phyloP scores from a whole-genome alignment of 164 flowering plant genomes.

The Liquidambar formosana region DNA sequence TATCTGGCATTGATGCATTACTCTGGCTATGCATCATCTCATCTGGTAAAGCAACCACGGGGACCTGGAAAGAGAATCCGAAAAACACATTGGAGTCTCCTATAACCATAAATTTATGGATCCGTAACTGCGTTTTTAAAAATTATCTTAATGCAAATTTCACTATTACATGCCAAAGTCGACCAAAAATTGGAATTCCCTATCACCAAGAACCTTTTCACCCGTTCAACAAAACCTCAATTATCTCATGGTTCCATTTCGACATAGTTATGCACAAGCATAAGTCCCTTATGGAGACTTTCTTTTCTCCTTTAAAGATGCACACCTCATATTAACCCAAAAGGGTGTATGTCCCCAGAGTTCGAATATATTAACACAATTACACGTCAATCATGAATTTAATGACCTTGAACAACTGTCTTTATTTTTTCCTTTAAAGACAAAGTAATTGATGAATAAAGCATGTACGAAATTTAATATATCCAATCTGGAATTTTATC shows the following conservation, averaged over 20 bases:
- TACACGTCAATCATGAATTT: too few species aligned
- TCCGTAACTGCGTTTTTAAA: background rate
- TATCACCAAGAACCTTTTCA: too few species aligned
- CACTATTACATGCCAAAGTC: background rate
- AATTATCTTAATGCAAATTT: background rate
- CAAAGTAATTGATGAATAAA: too few species aligned
- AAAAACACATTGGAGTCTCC: background rate
- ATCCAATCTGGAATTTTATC: too few species aligned
- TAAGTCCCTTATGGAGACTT: too few species aligned
- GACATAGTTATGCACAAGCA: too few species aligned
- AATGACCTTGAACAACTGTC: too few species aligned
- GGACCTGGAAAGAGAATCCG: slow-evolving; percentile 39
- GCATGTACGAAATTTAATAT: too few species aligned
- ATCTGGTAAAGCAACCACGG: slow-evolving; percentile 46
- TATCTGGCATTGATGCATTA: slow-evolving; percentile 33
- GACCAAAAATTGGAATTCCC: background rate
- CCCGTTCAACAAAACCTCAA: too few species aligned
- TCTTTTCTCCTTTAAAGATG: background rate
- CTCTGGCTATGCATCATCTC: slow-evolving; percentile 36
- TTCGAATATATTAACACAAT: background rate
- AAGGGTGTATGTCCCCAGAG: background rate
- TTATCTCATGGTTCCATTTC: too few species aligned
- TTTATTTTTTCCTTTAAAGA: too few species aligned
- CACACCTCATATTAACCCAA: background rate
- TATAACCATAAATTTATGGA: background rate